Percentiles rank a stretch among this genome's conserved stretches.
Conservation (phyloP, 768 basidiomycete species). For the Hydnum rufescens region DNA sequence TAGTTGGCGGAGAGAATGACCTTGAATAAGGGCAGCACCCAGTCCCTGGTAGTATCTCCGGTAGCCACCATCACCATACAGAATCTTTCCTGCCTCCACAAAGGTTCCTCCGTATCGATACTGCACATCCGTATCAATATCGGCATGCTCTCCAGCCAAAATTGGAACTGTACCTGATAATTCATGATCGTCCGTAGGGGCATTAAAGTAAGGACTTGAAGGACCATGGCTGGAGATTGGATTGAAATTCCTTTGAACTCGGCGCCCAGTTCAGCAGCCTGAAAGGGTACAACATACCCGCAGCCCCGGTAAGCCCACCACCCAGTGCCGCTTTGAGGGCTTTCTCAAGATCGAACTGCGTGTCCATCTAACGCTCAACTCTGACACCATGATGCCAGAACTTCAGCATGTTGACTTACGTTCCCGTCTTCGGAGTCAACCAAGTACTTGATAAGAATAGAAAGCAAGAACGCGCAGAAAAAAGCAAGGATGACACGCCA, state of each 20-base stretch:
- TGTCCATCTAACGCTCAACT: not conserved
- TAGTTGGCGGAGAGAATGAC: constrained; percentile 13
- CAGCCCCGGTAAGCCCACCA: constrained; percentile 78
- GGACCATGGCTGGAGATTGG: constrained; percentile 52
- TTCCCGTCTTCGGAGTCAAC: not conserved
- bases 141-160: not conserved
- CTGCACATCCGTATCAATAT: no score
- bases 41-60: constrained; percentile 80
- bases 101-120: constrained; percentile 27
- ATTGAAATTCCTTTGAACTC: constrained; percentile 8
- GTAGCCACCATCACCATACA: constrained; percentile 47
- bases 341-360: constrained; percentile 56
- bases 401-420: not conserved
- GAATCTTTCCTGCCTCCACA: constrained; percentile 2
- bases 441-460: not conserved
- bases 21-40: constrained; percentile 67
- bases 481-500: not conserved
- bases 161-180: constrained; percentile 32
- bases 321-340: constrained; percentile 72
- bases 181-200: constrained; percentile 97
- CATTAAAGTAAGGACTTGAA: constrained; percentile 84
- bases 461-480: not conserved
- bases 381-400: not conserved
- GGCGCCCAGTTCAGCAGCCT: not conserved
- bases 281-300: constrained; percentile 26